Evolutionary conservation across 1,284 basidiomycete species (phyloP).

Genomic region (Exobasidium rhododendri): DNA sequence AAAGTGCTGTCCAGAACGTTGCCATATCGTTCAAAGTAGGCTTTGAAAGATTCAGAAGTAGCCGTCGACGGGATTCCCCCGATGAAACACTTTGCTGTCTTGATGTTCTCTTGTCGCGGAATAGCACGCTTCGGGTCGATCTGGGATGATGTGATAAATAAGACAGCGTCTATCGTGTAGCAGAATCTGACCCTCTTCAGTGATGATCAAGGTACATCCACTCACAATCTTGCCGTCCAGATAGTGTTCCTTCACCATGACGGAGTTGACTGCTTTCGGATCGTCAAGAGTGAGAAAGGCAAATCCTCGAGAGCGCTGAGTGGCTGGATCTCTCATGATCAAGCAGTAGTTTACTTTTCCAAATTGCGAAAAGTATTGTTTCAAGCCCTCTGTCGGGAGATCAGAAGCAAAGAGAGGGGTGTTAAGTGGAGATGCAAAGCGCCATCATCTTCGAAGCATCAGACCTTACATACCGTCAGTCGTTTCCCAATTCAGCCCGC

Average conservation of each 20-base stretch:
- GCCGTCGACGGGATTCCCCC: slow-evolving; percentile 87
- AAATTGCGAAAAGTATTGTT: slow-evolving; percentile 81
- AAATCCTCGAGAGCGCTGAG: slow-evolving; percentile 85
- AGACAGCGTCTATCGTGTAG: background rate
- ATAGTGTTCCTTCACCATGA: slow-evolving; percentile 79
- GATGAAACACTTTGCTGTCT: slow-evolving; percentile 69
- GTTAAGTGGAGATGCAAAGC: slow-evolving; percentile 54
- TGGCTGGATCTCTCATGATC: slow-evolving; percentile 85
- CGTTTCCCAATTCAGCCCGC: slow-evolving; percentile 94
- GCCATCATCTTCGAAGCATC: slow-evolving; percentile 4
- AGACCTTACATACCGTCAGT: slow-evolving; percentile 68
- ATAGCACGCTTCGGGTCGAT: slow-evolving; percentile 99
- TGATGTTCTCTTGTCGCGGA: slow-evolving; percentile 62
- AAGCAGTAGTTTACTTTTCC: slow-evolving; percentile 87
- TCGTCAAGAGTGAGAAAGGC: slow-evolving; percentile 90
- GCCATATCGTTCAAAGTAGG: slow-evolving; percentile 83
- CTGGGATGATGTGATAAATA: too few relatives aligned
- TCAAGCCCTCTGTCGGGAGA: slow-evolving; percentile 66
- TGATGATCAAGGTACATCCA: slow-evolving; percentile 13
- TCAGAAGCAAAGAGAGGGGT: too few relatives aligned
- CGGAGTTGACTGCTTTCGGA: slow-evolving; percentile 78
- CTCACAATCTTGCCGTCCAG: slow-evolving; percentile 89
- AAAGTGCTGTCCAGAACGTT: slow-evolving; percentile 94
- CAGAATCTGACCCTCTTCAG: slow-evolving; percentile 7
- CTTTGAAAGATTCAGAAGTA: slow-evolving; percentile 86